Evolutionary conservation across 176 grass and related monocot genomes (phyloP).

Genomic region (Musa troglodytarum): DNA sequence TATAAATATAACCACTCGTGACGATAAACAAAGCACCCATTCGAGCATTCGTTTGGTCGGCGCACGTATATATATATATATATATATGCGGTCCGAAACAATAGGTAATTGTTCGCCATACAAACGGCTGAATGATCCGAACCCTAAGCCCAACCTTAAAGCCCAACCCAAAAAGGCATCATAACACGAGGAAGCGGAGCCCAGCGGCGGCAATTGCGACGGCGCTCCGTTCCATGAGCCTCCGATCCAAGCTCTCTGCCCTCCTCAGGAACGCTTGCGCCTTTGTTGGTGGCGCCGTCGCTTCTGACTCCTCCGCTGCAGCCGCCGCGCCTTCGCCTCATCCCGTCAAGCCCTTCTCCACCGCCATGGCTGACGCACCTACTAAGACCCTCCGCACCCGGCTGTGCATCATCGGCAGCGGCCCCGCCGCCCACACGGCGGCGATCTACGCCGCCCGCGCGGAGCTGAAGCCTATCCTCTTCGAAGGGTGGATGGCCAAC

Average conservation of each 20-base stretch:
- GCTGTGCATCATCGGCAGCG: constrained; percentile 90
- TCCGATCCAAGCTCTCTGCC: constrained; percentile 47
- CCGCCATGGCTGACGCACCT: constrained; percentile 44
- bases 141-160: too few relatives aligned
- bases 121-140: too few relatives aligned
- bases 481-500: constrained; percentile 87
- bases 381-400: constrained; percentile 40
- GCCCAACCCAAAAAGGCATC: background rate
- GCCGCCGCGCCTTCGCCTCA: constrained; percentile 10
- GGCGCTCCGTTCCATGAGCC: constrained; percentile 17
- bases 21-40: too few relatives aligned
- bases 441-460: constrained; percentile 89
- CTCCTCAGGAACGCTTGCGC: constrained; percentile 50
- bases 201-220: background rate
- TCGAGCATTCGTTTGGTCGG: too few relatives aligned
- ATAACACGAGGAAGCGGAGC: background rate
- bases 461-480: constrained; percentile 80
- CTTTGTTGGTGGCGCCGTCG: constrained; percentile 24
- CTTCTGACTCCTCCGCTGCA: background rate
- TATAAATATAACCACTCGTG: too few relatives aligned
- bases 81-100: too few relatives aligned
- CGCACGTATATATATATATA: too few relatives aligned
- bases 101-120: too few relatives aligned
- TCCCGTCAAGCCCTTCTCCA: background rate
- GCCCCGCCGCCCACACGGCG: constrained; percentile 81